Evolutionary conservation across 2,329 filamentous ascomycete genomes (phyloP).

Genomic region (Volutella citrinella): DNA sequence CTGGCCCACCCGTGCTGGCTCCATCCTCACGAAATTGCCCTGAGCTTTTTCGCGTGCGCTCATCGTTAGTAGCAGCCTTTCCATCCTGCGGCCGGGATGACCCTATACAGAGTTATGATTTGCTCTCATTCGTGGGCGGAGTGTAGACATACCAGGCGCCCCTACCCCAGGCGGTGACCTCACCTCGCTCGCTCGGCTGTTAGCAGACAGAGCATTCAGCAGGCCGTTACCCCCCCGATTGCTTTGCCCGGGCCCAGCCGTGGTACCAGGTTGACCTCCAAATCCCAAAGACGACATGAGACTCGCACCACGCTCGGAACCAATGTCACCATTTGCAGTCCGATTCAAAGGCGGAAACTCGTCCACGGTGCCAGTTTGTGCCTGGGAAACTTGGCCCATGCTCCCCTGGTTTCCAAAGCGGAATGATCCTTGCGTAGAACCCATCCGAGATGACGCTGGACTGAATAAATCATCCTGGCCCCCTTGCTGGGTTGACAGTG

Average conservation of each 20-base stretch:
- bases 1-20: conserved; percentile 29
- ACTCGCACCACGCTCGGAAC: conserved; percentile 50
- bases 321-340: conserved; percentile 55
- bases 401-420: conserved; percentile 51
- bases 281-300: conserved; percentile 55
- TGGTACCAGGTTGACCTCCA: conserved; percentile 41
- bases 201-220: conserved; percentile 62
- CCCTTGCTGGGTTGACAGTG: conserved; percentile 47
- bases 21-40: conserved; percentile 43
- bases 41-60: conserved; percentile 45
- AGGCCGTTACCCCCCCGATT: conserved; percentile 59
- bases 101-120: too few species aligned
- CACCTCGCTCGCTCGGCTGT: conserved; percentile 46
- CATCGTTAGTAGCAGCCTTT: conserved; percentile 37
- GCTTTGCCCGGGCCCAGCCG: conserved; percentile 33
- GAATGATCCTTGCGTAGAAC: conserved; percentile 45
- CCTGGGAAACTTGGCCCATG: conserved; percentile 41
- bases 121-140: too few species aligned
- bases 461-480: conserved; percentile 47
- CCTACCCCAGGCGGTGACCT: conserved; percentile 46
- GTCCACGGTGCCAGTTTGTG: conserved; percentile 49
- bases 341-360: conserved; percentile 63
- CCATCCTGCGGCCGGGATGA: conserved; percentile 42
- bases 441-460: conserved; percentile 39
- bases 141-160: conserved; percentile 32